phyloP scores from a whole-genome alignment of 179 eudicot species.

The Silene coronaria region DNA sequence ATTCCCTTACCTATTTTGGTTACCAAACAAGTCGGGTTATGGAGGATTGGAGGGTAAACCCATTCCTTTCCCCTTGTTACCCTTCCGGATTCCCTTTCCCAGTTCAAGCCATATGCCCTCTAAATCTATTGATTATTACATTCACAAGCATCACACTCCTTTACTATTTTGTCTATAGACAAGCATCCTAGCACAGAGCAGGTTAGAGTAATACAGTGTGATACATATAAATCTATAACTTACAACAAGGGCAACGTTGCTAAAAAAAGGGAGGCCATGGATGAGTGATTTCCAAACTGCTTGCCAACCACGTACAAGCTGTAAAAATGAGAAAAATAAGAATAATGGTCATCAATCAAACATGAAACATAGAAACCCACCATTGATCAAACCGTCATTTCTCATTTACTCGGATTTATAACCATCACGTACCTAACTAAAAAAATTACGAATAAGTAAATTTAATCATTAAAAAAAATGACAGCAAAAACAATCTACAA shows the following conservation, averaged over 20 bases:
- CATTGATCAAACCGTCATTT: not conserved
- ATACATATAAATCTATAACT: conserved; percentile 29
- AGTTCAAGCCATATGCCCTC: too few relatives aligned
- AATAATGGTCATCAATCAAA: conserved; percentile 14
- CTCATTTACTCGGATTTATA: not conserved
- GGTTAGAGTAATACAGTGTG: conserved; percentile 9
- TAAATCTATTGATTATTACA: not conserved
- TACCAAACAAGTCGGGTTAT: too few relatives aligned
- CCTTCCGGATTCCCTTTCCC: too few relatives aligned
- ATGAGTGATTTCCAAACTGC: conserved; percentile 71
- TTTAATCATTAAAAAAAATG: not conserved
- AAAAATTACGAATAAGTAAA: not conserved
- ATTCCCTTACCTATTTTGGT: too few relatives aligned
- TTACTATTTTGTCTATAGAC: not conserved
- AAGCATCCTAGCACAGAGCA: not conserved
- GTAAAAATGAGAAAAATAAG: conserved; percentile 23
- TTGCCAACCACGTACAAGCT: conserved; percentile 68
- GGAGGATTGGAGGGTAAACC: too few relatives aligned
- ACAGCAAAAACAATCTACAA: not conserved
- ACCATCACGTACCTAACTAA: not conserved
- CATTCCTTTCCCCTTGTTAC: too few relatives aligned
- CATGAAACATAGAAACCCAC: not conserved
- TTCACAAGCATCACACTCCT: not conserved
- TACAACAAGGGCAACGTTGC: conserved; percentile 60
- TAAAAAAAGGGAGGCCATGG: conserved; percentile 60